Base-by-base conservation (phyloP, 2,329 filamentous ascomycete genomes). In the Phialophora macrospora region DNA sequence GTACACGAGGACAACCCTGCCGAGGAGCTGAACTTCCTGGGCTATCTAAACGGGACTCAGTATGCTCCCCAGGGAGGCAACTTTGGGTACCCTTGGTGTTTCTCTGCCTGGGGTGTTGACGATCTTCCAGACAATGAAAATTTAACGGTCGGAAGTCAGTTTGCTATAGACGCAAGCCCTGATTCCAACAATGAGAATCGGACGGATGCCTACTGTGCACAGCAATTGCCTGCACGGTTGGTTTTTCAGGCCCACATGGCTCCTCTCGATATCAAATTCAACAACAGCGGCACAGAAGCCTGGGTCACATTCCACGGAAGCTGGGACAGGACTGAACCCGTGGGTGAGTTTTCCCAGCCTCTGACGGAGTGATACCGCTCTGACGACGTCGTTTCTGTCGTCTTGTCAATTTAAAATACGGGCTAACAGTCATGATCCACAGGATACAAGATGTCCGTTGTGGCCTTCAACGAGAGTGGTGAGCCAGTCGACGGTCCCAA, bases 11-110 rank as follows among this genome's bases (percentile, higher is more conserved):
- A 90, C 72, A 92, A 92, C 72, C 90, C 90, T 0, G 90, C 83
- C 17, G 90, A 92, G 73, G 88, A 92, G 76, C 77, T 93, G 75
- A 92, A 92, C 76, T 91, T 86, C 74, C 85, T 90, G 66, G 89
- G 90, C 3, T 84, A 82, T 64, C 78, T 90, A 3, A 83, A 84
- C 52, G 80, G 81, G n/a, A 83, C 82, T 0, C 11, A 70, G 7
- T 77, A 75, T 22, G 65, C 71, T 2, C 72, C 77, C 32, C 77
- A 83, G 72, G 82, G 80, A 20, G 72, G 69, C 34, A 56, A 91
- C 75, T 89, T 88, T 72, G 90, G 90, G 24, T 93, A 92, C 73
- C 90, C 90, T 1, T 77, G 81, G 54, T 92, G 90, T 78, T 90
- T 87, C 71, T 81, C 89, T 0, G 80, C 88, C 8, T 92, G 89